Evolutionary conservation across 257 asterid genomes (phyloP).

Genomic region (Nemophila menziesii): DNA sequence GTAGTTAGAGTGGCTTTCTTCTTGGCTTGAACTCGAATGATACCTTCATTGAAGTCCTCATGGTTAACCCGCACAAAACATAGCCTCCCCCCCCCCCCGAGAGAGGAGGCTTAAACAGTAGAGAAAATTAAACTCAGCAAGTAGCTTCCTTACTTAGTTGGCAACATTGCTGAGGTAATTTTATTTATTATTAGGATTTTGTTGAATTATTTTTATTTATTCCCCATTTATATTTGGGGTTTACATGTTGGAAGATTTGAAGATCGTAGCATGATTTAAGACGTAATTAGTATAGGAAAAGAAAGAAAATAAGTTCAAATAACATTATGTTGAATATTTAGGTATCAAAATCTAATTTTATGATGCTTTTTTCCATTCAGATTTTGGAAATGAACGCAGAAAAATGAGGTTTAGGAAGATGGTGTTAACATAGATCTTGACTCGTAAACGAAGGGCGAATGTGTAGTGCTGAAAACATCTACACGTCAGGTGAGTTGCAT

Average conservation of each 20-base stretch:
- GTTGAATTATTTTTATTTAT: too few species aligned
- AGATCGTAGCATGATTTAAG: too few species aligned
- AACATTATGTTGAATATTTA: too few species aligned
- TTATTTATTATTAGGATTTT: neutral
- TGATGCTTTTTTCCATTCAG: constrained; percentile 30
- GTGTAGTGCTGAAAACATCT: constrained; percentile 90
- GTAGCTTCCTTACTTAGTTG: constrained; percentile 87
- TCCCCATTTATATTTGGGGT: too few species aligned
- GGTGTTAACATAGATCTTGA: constrained; percentile 98
- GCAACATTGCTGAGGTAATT: constrained; percentile 71
- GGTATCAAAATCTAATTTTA: too few species aligned
- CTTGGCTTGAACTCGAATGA: constrained; percentile 92
- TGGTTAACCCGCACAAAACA: constrained; percentile 60
- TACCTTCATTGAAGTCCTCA: constrained; percentile 92
- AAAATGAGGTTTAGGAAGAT: constrained; percentile 95
- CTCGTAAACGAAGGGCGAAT: constrained; percentile 93
- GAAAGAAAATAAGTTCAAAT: too few species aligned
- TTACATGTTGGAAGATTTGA: too few species aligned
- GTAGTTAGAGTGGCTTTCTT: constrained; percentile 80
- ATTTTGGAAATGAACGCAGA: constrained; percentile 97
- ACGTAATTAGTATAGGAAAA: too few species aligned
- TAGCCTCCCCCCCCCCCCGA: too few species aligned
- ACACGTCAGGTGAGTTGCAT: constrained; percentile 70
- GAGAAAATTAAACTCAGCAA: constrained; percentile 77
- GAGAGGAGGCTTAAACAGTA: too few species aligned